Percentiles rank a stretch among this genome's conserved stretches.
Evolutionary conservation across 306 rosid genomes (phyloP).

Genomic region (Sesbania bispinosa): DNA sequence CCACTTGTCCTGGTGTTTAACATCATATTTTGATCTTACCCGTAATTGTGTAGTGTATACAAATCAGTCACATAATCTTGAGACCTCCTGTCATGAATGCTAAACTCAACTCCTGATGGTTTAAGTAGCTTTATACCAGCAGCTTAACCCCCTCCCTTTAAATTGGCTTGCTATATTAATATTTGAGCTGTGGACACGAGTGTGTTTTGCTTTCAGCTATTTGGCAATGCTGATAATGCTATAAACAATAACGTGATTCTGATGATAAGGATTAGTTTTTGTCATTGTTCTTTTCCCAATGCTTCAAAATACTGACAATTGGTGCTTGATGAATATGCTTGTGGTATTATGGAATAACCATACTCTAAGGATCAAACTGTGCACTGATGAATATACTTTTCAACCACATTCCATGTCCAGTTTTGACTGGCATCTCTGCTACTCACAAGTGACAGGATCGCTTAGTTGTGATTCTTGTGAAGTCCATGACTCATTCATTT

Average conservation of each 20-base stretch:
- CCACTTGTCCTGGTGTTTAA: not conserved
- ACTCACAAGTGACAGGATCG: not conserved
- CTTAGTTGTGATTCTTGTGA: not conserved
- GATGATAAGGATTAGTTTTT: not conserved
- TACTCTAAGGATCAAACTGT: not conserved
- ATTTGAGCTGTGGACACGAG: not conserved
- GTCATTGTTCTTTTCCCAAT: not conserved
- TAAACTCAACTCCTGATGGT: not conserved
- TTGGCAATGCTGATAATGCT: not conserved
- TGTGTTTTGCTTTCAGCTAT: not conserved
- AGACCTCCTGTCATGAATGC: not conserved
- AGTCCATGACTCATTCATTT: not conserved
- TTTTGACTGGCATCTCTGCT: not conserved
- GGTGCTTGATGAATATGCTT: not conserved
- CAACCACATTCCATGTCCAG: not conserved
- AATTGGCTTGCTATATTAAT: not conserved
- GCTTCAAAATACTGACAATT: not conserved
- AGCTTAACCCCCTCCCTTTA: not conserved
- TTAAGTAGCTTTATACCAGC: not conserved
- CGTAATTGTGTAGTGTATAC: not conserved
- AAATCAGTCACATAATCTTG: constrained; percentile 11
- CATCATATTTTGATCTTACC: not conserved
- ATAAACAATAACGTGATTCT: not conserved
- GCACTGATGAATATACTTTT: not conserved
- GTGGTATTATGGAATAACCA: not conserved